These are phyloP conservation scores for Haberlea rhodopensis DNA, from an alignment of 257 asterid species.

Conservation along the genomic window DNA sequence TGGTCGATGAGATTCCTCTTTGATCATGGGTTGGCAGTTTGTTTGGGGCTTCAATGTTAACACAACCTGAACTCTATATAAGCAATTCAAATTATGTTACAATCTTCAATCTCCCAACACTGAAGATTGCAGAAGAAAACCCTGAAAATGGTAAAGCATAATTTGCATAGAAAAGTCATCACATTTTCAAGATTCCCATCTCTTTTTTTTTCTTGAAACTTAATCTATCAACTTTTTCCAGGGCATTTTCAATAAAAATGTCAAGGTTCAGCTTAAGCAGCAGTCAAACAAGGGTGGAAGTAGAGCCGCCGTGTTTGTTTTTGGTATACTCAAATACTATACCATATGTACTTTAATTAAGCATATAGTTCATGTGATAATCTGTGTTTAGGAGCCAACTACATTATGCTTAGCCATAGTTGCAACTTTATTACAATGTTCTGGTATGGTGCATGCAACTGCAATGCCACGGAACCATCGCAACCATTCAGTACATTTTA, in stretches of 20 bases:
- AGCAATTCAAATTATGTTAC: constrained; percentile 5
- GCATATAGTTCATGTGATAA: neutral
- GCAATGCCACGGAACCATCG: too few species aligned
- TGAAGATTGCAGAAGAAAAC: neutral
- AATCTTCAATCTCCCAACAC: constrained; percentile 19
- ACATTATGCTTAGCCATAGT: too few species aligned
- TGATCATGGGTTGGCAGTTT: neutral
- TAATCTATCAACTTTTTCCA: constrained; percentile 19
- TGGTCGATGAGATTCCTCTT: neutral
- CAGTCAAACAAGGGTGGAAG: constrained; percentile 44
- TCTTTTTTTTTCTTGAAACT: neutral
- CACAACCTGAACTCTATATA: constrained; percentile 19
- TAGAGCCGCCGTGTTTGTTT: constrained; percentile 48
- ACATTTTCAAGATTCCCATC: neutral
- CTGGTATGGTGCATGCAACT: too few species aligned
- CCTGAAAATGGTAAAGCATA: constrained; percentile 26
- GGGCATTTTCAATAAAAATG: constrained; percentile 37
- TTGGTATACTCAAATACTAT: constrained; percentile 28
- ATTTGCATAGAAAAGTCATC: neutral
- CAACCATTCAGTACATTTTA: too few species aligned
- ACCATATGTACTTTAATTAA: neutral
- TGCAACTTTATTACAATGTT: too few species aligned
- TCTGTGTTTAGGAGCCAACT: too few species aligned
- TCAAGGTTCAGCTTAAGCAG: constrained; percentile 25
- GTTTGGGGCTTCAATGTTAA: neutral